Percentiles rank a stretch among this genome's conserved stretches.
Conservation (phyloP, 2,329 filamentous ascomycete genomes). For the Fusarium scirpi region DNA sequence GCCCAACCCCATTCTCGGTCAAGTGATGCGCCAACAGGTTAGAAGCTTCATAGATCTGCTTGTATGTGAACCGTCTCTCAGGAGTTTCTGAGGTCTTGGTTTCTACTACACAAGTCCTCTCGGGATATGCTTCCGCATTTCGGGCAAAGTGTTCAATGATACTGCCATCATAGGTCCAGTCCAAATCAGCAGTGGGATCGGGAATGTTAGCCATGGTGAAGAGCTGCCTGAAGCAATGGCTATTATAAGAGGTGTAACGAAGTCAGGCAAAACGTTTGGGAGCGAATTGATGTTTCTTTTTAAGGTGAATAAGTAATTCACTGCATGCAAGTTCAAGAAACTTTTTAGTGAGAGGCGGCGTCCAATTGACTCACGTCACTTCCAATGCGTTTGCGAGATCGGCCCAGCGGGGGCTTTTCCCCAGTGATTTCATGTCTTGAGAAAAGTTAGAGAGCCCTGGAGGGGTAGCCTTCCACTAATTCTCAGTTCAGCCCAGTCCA, state of each 20-base stretch:
- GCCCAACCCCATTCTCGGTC: slow-evolving; percentile 73
- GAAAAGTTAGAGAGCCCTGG: slow-evolving; percentile 12
- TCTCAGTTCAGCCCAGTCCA: background rate
- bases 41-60: slow-evolving; percentile 86
- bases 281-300: background rate
- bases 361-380: slow-evolving; percentile 27
- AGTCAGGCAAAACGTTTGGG: background rate
- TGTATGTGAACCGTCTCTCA: slow-evolving; percentile 80
- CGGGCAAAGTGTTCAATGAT: slow-evolving; percentile 77
- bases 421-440: slow-evolving; percentile 1
- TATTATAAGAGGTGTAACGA: background rate
- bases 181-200: slow-evolving; percentile 76
- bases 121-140: slow-evolving; percentile 76
- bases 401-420: slow-evolving; percentile 19
- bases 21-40: slow-evolving; percentile 82
- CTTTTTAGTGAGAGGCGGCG: background rate
- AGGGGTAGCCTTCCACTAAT: slow-evolving; percentile 13
- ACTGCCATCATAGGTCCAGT: slow-evolving; percentile 72
- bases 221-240: slow-evolving; percentile 4
- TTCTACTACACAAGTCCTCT: slow-evolving; percentile 64
- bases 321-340: slow-evolving; percentile 9
- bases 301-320: slow-evolving; percentile 2
- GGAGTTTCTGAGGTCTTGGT: slow-evolving; percentile 61
- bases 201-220: slow-evolving; percentile 53
- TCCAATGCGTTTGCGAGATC: slow-evolving; percentile 22